phyloP scores from a whole-genome alignment of 257 asterid species.

The Solanum etuberosum region DNA sequence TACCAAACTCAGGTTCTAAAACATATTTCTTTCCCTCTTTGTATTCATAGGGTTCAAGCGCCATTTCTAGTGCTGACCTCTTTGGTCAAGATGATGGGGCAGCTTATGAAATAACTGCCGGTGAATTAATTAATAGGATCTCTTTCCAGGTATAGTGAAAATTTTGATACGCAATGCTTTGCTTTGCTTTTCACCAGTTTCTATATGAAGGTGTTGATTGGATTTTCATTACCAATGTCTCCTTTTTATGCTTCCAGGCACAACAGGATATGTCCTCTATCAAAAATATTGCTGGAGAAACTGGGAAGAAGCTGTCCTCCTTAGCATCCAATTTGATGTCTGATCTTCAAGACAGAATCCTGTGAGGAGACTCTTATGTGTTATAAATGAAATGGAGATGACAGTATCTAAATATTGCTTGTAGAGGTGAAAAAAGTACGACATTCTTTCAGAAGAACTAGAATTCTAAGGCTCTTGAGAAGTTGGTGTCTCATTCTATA shows the following conservation, averaged over 20 bases:
- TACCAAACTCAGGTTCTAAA: not conserved
- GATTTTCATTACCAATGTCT: not conserved
- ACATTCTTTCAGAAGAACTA: not conserved
- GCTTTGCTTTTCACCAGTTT: not conserved
- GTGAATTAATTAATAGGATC: constrained; percentile 75
- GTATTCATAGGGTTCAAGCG: constrained; percentile 60
- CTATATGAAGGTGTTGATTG: not conserved
- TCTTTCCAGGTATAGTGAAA: constrained; percentile 72
- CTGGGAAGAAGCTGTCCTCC: constrained; percentile 77
- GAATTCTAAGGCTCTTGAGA: not conserved
- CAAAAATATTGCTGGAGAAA: constrained; percentile 92
- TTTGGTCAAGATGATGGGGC: constrained; percentile 43
- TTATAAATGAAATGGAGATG: not conserved
- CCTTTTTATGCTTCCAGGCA: constrained; percentile 38
- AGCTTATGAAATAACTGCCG: constrained; percentile 50
- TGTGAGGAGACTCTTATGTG: constrained; percentile 23
- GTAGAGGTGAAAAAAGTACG: not conserved
- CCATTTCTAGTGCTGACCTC: constrained; percentile 94
- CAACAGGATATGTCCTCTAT: constrained; percentile 89
- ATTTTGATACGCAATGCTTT: not conserved
- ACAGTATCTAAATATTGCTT: not conserved
- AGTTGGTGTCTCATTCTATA: not conserved
- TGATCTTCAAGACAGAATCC: constrained; percentile 91
- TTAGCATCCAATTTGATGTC: constrained; percentile 69
- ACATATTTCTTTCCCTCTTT: not conserved